Evolutionary conservation across 148 eudicot genomes (phyloP).

Genomic region (Beta vulgaris): DNA sequence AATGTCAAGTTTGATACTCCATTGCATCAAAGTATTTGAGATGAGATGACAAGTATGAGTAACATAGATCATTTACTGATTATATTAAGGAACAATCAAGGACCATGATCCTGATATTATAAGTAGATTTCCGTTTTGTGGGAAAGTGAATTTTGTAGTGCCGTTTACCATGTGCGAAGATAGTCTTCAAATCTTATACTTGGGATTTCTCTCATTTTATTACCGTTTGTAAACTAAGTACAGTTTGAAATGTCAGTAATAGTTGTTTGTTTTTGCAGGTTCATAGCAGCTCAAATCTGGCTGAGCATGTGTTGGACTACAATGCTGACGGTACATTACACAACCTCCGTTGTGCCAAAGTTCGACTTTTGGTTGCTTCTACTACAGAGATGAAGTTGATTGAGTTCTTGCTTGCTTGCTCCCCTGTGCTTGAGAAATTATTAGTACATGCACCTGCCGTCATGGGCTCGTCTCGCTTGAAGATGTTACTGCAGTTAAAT

Average conservation of each 20-base stretch:
- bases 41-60: not conserved
- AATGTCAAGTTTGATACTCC: too few relatives aligned
- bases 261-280: conserved; percentile 8
- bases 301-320: not conserved
- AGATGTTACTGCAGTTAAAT: conserved; percentile 18
- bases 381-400: conserved; percentile 27
- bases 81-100: not conserved
- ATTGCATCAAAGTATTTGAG: too few relatives aligned
- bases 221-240: not conserved
- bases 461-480: not conserved
- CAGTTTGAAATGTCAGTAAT: not conserved
- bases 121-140: not conserved
- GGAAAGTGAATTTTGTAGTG: not conserved
- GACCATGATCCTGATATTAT: too few relatives aligned
- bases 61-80: not conserved
- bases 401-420: conserved; percentile 26
- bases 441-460: not conserved
- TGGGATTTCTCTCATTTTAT: not conserved
- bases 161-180: not conserved
- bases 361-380: conserved; percentile 14
- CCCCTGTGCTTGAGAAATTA: conserved; percentile 25
- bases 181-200: not conserved
- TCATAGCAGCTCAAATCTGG: not conserved
- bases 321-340: not conserved
- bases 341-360: conserved; percentile 17